Percentiles rank a stretch among this genome's conserved stretches.
phyloP scores from a whole-genome alignment of 164 flowering plant genomes.

The Nymphaea thermarum region DNA sequence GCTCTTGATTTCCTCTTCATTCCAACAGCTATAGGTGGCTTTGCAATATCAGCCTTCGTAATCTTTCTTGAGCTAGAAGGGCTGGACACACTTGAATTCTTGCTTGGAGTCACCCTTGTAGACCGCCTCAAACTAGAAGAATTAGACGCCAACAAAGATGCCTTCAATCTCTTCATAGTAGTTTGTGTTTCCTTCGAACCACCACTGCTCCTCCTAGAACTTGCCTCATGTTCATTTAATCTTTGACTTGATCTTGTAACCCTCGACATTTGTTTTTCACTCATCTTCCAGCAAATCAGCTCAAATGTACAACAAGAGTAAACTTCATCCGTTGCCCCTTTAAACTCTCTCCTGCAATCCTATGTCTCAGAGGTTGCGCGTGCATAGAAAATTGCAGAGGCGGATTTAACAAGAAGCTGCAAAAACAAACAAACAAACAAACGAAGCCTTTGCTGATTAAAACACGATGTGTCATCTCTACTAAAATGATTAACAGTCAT shows the following conservation, averaged over 20 bases:
- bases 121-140: not conserved
- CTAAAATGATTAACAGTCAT: too few relatives aligned
- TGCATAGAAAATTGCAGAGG: too few relatives aligned
- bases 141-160: not conserved
- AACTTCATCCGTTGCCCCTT: too few relatives aligned
- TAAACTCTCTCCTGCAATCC: too few relatives aligned
- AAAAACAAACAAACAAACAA: too few relatives aligned
- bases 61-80: not conserved
- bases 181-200: not conserved
- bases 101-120: not conserved
- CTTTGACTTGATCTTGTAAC: not conserved
- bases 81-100: not conserved
- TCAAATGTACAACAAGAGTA: too few relatives aligned
- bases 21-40: not conserved
- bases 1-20: not conserved
- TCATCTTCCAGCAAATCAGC: too few relatives aligned
- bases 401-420: too few relatives aligned
- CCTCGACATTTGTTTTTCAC: not conserved
- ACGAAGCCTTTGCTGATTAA: too few relatives aligned
- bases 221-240: not conserved
- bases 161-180: not conserved
- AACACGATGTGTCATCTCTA: too few relatives aligned
- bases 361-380: too few relatives aligned
- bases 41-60: not conserved
- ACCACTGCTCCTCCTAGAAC: not conserved